Base-by-base conservation (phyloP, 176 grass and related monocot genomes). In the Eragrostis nindensis region DNA sequence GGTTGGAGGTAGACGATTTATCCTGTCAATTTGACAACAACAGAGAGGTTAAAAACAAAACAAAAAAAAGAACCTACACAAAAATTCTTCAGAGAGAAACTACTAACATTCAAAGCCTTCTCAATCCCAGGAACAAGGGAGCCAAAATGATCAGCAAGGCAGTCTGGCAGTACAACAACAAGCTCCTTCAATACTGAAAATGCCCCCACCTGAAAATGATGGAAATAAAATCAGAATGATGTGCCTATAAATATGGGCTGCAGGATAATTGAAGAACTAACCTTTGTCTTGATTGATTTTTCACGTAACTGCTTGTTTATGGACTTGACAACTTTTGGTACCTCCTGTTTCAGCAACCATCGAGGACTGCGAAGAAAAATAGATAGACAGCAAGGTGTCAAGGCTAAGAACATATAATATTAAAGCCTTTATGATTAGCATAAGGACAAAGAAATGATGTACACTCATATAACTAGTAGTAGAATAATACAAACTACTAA, bases 261-360 rank as follows among this genome's bases (percentile, higher is more conserved):
- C 63, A 75, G 25, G 66, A 79, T 82, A 47, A 73, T 45, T 65
- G 16, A 81, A 25, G 82, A 57, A 68, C 74, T 41, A 78, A 95
- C 96, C 93, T 99, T 99, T 25, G 96, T 99, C 69, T 99, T 99
- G 41, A 99, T 88, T 40, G 96, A 93, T 93, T 99, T 99, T 93
- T 99, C 90, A 88, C 96, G 96, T n/a, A 95, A 79, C 73, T 95
- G 96, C 45, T 89, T 87, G 66, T 95, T 99, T 72, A 99, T 86
- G 49, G 96, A 99, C 85, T 91, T 99, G 26, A 95, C 93, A 63
- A 99, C 68, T 85, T 99, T 99, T 74, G 96, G 90, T 32, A 99
- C 92, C 87, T 99, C 96, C 88, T 99, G 92, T 67, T 99, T 99
- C 72, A 99, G 81, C 52, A 99, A 82, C 96, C 96, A 99, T 79